Conservation (phyloP, 2,329 filamentous ascomycete species). For the Botrytis hyacinthi region DNA sequence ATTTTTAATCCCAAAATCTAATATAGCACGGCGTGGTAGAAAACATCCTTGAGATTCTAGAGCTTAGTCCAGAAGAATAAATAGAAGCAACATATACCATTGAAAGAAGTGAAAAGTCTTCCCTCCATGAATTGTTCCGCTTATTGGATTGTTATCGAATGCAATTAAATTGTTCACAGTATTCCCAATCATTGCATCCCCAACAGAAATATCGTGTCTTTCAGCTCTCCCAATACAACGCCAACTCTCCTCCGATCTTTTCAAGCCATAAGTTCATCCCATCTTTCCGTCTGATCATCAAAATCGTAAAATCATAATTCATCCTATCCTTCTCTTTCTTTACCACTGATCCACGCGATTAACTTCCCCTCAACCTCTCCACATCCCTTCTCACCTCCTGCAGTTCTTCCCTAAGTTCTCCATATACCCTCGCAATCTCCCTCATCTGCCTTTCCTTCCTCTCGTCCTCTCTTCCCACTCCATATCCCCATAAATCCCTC, state of each 20-base stretch:
- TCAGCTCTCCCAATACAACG: neutral
- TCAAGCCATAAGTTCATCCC: neutral
- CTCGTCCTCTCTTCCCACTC: conserved; percentile 32
- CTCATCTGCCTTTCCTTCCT: conserved; percentile 38
- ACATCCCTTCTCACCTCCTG: conserved; percentile 38
- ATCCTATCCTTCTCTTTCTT: neutral
- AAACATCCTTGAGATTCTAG: neutral
- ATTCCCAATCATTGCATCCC: neutral
- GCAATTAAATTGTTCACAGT: neutral
- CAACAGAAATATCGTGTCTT: neutral
- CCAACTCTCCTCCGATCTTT: neutral
- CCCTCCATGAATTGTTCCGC: neutral
- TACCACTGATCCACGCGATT: neutral
- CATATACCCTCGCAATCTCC: conserved; percentile 38
- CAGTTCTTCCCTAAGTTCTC: conserved; percentile 34
- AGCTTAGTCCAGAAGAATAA: neutral
- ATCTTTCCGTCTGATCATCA: neutral
- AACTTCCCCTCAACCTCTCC: conserved; percentile 33
- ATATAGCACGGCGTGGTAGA: neutral
- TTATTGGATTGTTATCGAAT: neutral
- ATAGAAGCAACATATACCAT: neutral
- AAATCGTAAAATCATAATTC: conserved; percentile 2
- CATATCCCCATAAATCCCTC: conserved; percentile 37
- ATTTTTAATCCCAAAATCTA: neutral
- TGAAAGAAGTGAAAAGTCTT: neutral